Evolutionary conservation across 495 filamentous ascomycete genomes (phyloP).

Genomic region (Penicillium taxi): DNA sequence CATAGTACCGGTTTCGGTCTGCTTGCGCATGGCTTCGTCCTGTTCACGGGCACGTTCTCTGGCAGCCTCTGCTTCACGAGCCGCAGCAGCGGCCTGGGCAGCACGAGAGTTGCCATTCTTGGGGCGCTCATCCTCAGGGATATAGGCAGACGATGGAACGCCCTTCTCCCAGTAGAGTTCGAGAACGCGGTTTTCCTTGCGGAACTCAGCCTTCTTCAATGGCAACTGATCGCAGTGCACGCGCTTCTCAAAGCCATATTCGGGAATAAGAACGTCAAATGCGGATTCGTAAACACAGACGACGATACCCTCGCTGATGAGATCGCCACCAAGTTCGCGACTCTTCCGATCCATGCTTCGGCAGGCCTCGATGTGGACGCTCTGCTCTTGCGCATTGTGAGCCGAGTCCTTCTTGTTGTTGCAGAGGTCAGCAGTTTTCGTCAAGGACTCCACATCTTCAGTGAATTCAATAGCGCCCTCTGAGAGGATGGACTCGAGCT

Average conservation of each 20-base stretch:
- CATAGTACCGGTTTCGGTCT: constrained; percentile 87
- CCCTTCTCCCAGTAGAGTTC: constrained; percentile 99
- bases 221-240: constrained; percentile 98
- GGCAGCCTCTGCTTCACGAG: constrained; percentile 70
- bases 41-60: constrained; percentile 70
- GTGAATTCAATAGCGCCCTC: constrained; percentile 74
- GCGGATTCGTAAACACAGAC: constrained; percentile 97
- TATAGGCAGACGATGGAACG: constrained; percentile 88
- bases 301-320: constrained; percentile 95
- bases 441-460: constrained; percentile 79
- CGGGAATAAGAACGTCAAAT: constrained; percentile 95
- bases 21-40: constrained; percentile 79
- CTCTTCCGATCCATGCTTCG: constrained; percentile 85
- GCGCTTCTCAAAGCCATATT: constrained; percentile 98
- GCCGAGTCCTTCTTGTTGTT: constrained; percentile 99
- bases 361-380: constrained; percentile 96
- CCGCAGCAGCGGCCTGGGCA: constrained; percentile 66
- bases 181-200: constrained; percentile 86
- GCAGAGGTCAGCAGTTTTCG: constrained; percentile 90
- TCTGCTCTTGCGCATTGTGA: constrained; percentile 95
- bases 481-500: constrained; percentile 81
- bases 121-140: constrained; percentile 93
- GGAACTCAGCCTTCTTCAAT: constrained; percentile 95
- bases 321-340: constrained; percentile 75
- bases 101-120: constrained; percentile 55